Percentiles rank a stretch among this genome's conserved stretches.
phyloP scores from a whole-genome alignment of 2,329 filamentous ascomycete genomes.

The Trichocomaceae sp. region DNA sequence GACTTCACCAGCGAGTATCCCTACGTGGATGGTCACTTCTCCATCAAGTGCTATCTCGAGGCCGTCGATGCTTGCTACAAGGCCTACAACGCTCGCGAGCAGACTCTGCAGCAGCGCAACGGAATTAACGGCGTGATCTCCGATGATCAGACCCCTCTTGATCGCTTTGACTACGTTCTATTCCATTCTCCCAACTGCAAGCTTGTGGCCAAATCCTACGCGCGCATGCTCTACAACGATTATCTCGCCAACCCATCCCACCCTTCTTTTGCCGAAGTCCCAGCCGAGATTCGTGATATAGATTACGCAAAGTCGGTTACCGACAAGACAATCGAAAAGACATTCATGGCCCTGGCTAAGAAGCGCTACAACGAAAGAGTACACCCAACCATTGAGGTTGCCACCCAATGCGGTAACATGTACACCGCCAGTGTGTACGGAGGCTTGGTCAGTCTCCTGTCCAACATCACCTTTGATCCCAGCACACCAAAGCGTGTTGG shows the following conservation, averaged over 20 bases:
- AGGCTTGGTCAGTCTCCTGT: constrained; percentile 54
- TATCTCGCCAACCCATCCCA: constrained; percentile 64
- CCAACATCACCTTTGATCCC: constrained; percentile 55
- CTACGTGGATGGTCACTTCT: constrained; percentile 78
- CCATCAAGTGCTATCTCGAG: constrained; percentile 72
- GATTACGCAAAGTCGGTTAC: constrained; percentile 72
- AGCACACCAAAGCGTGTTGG: constrained; percentile 67
- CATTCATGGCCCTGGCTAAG: constrained; percentile 76
- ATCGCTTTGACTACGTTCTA: constrained; percentile 75
- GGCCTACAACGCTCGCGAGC: constrained; percentile 70
- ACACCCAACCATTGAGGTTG: constrained; percentile 64
- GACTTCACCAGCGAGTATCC: constrained; percentile 83
- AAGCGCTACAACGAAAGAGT: constrained; percentile 77
- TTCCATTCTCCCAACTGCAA: constrained; percentile 88
- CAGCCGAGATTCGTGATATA: constrained; percentile 68
- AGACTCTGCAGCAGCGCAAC: constrained; percentile 48
- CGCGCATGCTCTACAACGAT: constrained; percentile 77
- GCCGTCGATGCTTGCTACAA: constrained; percentile 76
- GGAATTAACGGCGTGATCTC: constrained; percentile 43
- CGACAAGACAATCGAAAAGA: constrained; percentile 80
- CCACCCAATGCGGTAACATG: constrained; percentile 67
- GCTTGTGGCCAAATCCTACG: constrained; percentile 78
- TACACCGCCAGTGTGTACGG: constrained; percentile 56
- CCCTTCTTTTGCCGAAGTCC: constrained; percentile 65
- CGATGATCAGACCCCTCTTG: constrained; percentile 56